These are phyloP conservation scores for Eutrema heterophyllum DNA, from an alignment of 345 rosid species.

Conservation along the genomic window DNA sequence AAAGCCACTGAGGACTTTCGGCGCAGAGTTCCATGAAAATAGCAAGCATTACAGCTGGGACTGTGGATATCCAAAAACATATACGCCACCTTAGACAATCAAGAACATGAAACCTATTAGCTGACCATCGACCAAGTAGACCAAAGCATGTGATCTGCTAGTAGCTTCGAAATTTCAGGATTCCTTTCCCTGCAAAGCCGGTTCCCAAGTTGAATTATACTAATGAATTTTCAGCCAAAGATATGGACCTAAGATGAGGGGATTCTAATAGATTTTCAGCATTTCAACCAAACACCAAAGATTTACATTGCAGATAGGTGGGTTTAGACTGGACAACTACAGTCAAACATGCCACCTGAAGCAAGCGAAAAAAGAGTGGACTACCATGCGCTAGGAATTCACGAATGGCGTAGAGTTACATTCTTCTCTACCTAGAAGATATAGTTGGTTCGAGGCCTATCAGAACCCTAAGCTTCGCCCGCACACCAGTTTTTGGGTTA, in stretches of 20 bases:
- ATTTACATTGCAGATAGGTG: neutral
- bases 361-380: neutral
- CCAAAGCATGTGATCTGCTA: constrained; percentile 5
- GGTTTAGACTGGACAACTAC: neutral
- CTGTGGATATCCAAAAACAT: constrained; percentile 68
- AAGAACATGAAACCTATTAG: constrained; percentile 15
- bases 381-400: constrained; percentile 5
- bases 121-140: neutral
- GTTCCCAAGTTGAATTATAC: neutral
- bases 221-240: neutral
- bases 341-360: constrained; percentile 6
- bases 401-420: constrained; percentile 1
- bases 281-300: neutral
- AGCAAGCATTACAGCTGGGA: constrained; percentile 77
- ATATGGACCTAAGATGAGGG: constrained; percentile 4
- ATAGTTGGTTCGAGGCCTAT: constrained; percentile 3
- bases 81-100: constrained; percentile 74
- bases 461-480: neutral
- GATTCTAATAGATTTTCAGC: neutral
- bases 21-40: constrained; percentile 68
- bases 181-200: neutral
- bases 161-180: neutral
- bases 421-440: neutral
- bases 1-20: constrained; percentile 98
- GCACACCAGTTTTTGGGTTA: neutral